A percentile compares a stretch with the other conserved stretches of the same genome.
phyloP scores from a whole-genome alignment of 345 rosid genomes.

The Camelina sativa region DNA sequence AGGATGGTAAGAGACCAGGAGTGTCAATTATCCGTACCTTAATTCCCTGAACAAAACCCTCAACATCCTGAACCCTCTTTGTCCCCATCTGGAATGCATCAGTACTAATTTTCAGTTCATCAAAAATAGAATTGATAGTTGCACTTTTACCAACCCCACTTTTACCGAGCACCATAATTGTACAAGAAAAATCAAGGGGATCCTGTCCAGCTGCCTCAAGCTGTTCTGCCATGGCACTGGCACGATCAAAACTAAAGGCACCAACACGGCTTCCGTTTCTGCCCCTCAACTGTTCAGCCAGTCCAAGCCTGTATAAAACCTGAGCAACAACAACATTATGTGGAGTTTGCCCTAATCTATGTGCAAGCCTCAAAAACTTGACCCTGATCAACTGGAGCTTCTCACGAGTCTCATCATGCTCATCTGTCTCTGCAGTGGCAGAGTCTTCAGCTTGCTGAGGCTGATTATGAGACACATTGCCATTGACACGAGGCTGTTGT shows the following conservation, averaged over 20 bases:
- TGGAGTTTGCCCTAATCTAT: constrained; percentile 97
- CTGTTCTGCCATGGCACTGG: constrained; percentile 98
- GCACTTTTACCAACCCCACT: constrained; percentile 99
- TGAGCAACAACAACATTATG: constrained; percentile 99
- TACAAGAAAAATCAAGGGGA: constrained; percentile 97
- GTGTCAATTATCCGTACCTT: constrained; percentile 95
- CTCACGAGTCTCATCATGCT: constrained; percentile 91
- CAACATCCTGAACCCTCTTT: constrained; percentile 90
- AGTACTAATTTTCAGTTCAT: constrained; percentile 81
- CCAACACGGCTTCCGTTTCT: constrained; percentile 98
- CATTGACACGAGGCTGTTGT: constrained; percentile 80
- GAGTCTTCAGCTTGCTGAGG: constrained; percentile 75
- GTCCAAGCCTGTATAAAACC: constrained; percentile 93
- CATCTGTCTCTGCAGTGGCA: constrained; percentile 69
- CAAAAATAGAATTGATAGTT: constrained; percentile 94
- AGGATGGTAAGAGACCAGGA: constrained; percentile 95
- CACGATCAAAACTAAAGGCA: constrained; percentile 98
- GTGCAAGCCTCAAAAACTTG: constrained; percentile 94
- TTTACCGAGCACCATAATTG: constrained; percentile 98
- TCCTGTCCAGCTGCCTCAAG: constrained; percentile 97
- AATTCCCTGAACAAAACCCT: constrained; percentile 97
- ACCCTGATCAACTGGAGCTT: constrained; percentile 96
- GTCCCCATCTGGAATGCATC: constrained; percentile 94
- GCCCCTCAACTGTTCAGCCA: constrained; percentile 97
- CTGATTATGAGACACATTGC: constrained; percentile 57